phyloP scores from a whole-genome alignment of 2,329 filamentous ascomycete genomes.

The Simplicillium sp. region DNA sequence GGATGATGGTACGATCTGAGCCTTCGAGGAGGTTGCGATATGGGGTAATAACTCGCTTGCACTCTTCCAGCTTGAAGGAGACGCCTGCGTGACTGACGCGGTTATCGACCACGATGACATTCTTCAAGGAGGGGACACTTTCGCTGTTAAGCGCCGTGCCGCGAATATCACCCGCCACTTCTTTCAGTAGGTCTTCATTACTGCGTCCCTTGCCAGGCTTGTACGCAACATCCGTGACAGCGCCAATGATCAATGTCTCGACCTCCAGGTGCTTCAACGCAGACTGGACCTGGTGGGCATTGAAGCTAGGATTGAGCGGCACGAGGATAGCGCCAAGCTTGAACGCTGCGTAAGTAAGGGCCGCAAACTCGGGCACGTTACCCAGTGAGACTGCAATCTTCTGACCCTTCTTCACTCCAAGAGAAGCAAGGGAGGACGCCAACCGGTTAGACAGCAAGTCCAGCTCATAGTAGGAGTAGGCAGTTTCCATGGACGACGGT shows the following conservation, averaged over 20 bases:
- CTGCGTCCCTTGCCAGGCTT: conserved; percentile 44
- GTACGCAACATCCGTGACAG: conserved; percentile 75
- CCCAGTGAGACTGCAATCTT: conserved; percentile 80
- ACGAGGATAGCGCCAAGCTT: conserved; percentile 92
- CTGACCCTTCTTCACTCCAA: conserved; percentile 73
- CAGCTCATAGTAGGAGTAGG: conserved; percentile 65
- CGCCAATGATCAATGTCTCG: conserved; percentile 70
- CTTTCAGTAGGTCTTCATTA: conserved; percentile 37
- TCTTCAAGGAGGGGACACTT: conserved; percentile 58
- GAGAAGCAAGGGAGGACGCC: conserved; percentile 57
- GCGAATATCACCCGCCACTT: conserved; percentile 32
- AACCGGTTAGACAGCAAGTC: conserved; percentile 69
- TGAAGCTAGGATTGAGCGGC: conserved; percentile 90
- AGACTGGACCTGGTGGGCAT: conserved; percentile 63
- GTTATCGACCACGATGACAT: conserved; percentile 74
- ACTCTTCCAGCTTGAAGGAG: conserved; percentile 31
- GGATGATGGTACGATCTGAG: conserved; percentile 23
- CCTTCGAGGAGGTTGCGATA: conserved; percentile 30
- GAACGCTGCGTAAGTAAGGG: conserved; percentile 80
- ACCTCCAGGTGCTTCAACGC: conserved; percentile 69
- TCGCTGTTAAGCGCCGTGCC: conserved; percentile 22
- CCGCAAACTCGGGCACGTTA: conserved; percentile 76
- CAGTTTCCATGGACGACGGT: conserved; percentile 48
- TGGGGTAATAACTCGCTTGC: conserved; percentile 30
- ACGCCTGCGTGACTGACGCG: conserved; percentile 37